These are phyloP conservation scores for Erythrophleum fordii DNA, from an alignment of 306 rosid species.

Conservation along the genomic window DNA sequence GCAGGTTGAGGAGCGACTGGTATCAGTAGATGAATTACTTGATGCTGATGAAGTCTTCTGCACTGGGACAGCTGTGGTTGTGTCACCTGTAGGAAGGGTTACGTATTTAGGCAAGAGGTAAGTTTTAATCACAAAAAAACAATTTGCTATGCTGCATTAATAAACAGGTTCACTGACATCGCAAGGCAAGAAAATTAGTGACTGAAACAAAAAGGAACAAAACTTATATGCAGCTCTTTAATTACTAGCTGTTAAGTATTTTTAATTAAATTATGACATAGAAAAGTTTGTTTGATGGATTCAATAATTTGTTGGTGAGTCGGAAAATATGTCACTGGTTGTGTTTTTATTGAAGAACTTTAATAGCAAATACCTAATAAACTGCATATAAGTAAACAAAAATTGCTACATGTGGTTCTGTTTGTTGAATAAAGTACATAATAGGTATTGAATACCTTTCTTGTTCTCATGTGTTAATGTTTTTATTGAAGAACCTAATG, in stretches of 20 bases:
- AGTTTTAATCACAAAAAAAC: neutral
- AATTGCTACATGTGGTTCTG: too few species aligned
- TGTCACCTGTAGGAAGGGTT: slow-evolving; percentile 83
- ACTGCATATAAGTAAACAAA: too few species aligned
- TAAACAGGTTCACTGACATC: neutral
- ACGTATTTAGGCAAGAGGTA: slow-evolving; percentile 63
- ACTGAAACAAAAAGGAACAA: neutral
- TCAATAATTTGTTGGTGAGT: neutral
- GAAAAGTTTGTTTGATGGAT: neutral
- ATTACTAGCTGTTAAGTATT: neutral
- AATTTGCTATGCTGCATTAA: slow-evolving; percentile 19
- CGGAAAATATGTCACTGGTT: neutral
- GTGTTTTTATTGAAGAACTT: neutral
- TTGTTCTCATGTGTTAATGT: too few species aligned
- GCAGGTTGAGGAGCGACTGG: slow-evolving; percentile 77
- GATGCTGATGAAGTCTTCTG: slow-evolving; percentile 80
- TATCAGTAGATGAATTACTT: slow-evolving; percentile 69
- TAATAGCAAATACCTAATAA: neutral
- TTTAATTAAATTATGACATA: neutral
- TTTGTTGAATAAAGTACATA: too few species aligned
- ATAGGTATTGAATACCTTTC: too few species aligned
- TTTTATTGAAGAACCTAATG: neutral
- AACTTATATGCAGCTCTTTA: neutral
- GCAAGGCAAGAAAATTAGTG: neutral
- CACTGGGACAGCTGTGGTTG: slow-evolving; percentile 77